Evolutionary conservation across 2,329 filamentous ascomycete species (phyloP).

Genomic region (Paecilomyces variotii): DNA sequence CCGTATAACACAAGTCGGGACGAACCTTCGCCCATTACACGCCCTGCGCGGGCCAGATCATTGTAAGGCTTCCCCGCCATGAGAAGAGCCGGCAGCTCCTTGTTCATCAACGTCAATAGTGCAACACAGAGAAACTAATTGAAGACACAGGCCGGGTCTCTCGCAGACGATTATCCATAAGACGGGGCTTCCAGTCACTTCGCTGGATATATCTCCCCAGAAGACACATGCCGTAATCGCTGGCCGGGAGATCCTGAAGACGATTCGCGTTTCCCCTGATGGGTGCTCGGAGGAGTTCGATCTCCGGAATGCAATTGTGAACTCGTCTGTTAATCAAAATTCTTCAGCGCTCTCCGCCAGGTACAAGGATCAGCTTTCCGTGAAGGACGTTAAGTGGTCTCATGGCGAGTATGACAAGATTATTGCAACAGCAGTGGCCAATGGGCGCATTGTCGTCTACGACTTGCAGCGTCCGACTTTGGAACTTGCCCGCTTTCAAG

Average conservation of each 20-base stretch:
- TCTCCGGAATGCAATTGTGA: slow-evolving; percentile 52
- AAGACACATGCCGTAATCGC: slow-evolving; percentile 57
- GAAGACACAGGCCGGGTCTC: slow-evolving; percentile 33
- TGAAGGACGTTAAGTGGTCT: slow-evolving; percentile 61
- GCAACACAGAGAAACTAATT: slow-evolving; percentile 9
- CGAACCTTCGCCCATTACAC: slow-evolving; percentile 19
- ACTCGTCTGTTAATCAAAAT: slow-evolving; percentile 45
- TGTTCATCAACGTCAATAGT: background rate
- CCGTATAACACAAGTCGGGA: slow-evolving; percentile 36
- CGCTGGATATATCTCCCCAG: slow-evolving; percentile 56
- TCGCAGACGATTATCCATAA: slow-evolving; percentile 53
- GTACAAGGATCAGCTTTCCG: slow-evolving; percentile 52
- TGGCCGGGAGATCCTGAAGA: slow-evolving; percentile 59
- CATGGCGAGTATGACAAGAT: slow-evolving; percentile 52
- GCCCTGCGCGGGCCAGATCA: slow-evolving; percentile 29
- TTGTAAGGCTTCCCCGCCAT: slow-evolving; percentile 23
- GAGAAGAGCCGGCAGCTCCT: slow-evolving; percentile 1
- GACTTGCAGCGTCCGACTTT: slow-evolving; percentile 54
- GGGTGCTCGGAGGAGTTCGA: slow-evolving; percentile 56
- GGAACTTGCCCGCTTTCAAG: slow-evolving; percentile 55
- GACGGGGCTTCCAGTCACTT: slow-evolving; percentile 56
- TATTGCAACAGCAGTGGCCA: slow-evolving; percentile 57
- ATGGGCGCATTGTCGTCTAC: slow-evolving; percentile 58
- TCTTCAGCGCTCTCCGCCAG: slow-evolving; percentile 38
- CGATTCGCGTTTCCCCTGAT: slow-evolving; percentile 50